A percentile compares a stretch with the other conserved stretches of the same genome.
These are phyloP conservation scores for Suhomyces xylopsoci DNA, from an alignment of 805 yeast genomes.

Conservation along the genomic window DNA sequence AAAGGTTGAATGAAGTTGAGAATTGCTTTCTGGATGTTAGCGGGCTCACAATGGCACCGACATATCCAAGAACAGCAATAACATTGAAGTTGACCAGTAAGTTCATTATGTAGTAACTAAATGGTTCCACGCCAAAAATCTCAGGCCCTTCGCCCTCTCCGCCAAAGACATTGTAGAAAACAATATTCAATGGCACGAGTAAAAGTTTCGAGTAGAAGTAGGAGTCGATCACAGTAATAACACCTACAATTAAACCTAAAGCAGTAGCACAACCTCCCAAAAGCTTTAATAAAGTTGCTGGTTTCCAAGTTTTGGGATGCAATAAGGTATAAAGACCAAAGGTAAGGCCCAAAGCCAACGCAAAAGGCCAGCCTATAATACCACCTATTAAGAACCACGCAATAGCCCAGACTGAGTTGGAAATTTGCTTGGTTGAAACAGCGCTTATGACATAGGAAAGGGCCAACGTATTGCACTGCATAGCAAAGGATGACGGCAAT, in stretches of 20 bases:
- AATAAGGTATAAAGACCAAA: constrained; percentile 40
- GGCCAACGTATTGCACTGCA: constrained; percentile 46
- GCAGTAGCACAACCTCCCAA: constrained; percentile 14
- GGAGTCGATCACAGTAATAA: constrained; percentile 51
- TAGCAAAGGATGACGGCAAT: constrained; percentile 77
- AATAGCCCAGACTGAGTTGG: constrained; percentile 24
- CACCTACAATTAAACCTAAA: constrained; percentile 16
- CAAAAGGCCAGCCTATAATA: constrained; percentile 89
- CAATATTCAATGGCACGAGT: constrained; percentile 79
- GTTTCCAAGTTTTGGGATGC: constrained; percentile 8
- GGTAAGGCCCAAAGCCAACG: constrained; percentile 62
- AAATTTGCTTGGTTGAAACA: constrained; percentile 10
- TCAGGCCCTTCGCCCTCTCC: constrained; percentile 77
- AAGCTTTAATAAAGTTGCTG: constrained; percentile 5
- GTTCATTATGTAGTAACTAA: constrained; percentile 66
- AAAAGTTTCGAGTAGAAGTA: constrained; percentile 55
- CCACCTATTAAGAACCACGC: constrained; percentile 63
- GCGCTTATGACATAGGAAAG: constrained; percentile 34
- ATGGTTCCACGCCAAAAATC: constrained; percentile 84
- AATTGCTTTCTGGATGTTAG: constrained; percentile 12
- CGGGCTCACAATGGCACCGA: constrained; percentile 34
- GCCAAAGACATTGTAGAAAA: constrained; percentile 74
- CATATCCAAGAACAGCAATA: constrained; percentile 40
- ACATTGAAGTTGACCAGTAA: constrained; percentile 72
- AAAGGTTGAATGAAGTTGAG: constrained; percentile 11